phyloP scores from a whole-genome alignment of 2,329 filamentous ascomycete genomes.

The Neurospora sp. region DNA sequence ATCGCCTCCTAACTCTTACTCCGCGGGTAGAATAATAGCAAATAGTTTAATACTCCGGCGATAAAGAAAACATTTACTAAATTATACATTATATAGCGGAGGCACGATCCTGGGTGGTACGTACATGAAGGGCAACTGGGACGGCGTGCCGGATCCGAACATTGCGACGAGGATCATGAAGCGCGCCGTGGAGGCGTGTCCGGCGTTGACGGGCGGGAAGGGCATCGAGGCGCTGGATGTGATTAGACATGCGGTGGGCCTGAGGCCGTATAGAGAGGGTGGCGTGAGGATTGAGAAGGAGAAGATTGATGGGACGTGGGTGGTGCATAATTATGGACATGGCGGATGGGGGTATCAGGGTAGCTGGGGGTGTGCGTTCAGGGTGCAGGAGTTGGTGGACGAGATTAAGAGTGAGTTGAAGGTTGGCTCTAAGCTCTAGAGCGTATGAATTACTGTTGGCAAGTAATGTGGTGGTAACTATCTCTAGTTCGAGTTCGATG shows the following conservation, averaged over 20 bases:
- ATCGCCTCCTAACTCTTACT: too few species aligned
- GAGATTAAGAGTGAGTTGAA: slow-evolving; percentile 36
- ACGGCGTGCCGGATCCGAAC: slow-evolving; percentile 67
- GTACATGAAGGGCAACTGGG: slow-evolving; percentile 72
- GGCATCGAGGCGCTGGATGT: slow-evolving; percentile 66
- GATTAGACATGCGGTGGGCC: slow-evolving; percentile 71
- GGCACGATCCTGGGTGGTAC: slow-evolving; percentile 83
- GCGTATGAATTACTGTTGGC: not conserved
- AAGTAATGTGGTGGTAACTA: not conserved
- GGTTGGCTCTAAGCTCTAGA: slow-evolving; percentile 17
- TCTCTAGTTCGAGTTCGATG: not conserved
- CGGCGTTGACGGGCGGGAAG: slow-evolving; percentile 52
- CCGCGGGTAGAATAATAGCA: too few species aligned
- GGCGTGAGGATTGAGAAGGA: slow-evolving; percentile 72
- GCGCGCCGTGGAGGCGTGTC: slow-evolving; percentile 56
- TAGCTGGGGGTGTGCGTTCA: slow-evolving; percentile 61
- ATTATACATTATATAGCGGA: slow-evolving; percentile 33
- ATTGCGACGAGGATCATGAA: slow-evolving; percentile 79
- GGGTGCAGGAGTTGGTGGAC: slow-evolving; percentile 56
- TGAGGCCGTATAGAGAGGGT: slow-evolving; percentile 64
- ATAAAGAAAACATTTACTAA: too few species aligned
- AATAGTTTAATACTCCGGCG: too few species aligned
- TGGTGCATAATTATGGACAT: slow-evolving; percentile 79
- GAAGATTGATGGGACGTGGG: slow-evolving; percentile 48
- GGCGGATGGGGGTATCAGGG: slow-evolving; percentile 68